Base-by-base conservation (phyloP, 2,329 filamentous ascomycete species). In the Gliomastix tumulicola region DNA sequence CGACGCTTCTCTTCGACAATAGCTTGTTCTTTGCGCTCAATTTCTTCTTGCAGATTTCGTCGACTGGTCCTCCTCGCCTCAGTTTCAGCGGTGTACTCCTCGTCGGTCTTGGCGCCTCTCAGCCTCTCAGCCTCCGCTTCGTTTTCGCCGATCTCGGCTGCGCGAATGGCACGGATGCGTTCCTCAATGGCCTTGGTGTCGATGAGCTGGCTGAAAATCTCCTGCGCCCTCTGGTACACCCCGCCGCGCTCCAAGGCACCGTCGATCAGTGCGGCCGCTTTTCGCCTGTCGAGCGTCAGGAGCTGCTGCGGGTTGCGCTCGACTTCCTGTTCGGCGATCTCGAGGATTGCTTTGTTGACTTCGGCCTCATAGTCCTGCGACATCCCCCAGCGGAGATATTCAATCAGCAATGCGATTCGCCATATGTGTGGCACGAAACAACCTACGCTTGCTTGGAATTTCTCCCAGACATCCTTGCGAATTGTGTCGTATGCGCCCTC, bases 401-500 rank as follows among this genome's bases (percentile, higher is more conserved):
- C n/a, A n/a, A n/a, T n/a, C n/a, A n/a, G n/a, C n/a, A n/a, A n/a
- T n/a, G n/a, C n/a, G n/a, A n/a, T n/a, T n/a, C n/a, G n/a, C n/a
- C n/a, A n/a, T n/a, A n/a, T n/a, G n/a, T n/a, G n/a, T n/a, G n/a
- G n/a, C n/a, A n/a, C n/a, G 19, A 15, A 25, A 28, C 21, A 32
- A 39, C 73, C 40, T 71, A 87, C 83, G 47, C 78, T 81, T 21
- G 75, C 72, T 50, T 81, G 77, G 47, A 87, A 86, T 40, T 84
- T 79, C 32, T 84, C 76, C 74, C 84, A 88, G 10, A 86, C 71
- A 49, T 84, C 74, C 54, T 88, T 89, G 42, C 85, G 79, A 44
- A 89, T 74, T 12, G 73, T 66, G 59, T 92, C 86, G 53, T 89
- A 92, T 39, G 84, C 83, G 42, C 86, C 86, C 59, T 87, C 88